These are phyloP conservation scores for Cercospora berteroae DNA, from an alignment of 2,329 filamentous ascomycete species.

Conservation along the genomic window DNA sequence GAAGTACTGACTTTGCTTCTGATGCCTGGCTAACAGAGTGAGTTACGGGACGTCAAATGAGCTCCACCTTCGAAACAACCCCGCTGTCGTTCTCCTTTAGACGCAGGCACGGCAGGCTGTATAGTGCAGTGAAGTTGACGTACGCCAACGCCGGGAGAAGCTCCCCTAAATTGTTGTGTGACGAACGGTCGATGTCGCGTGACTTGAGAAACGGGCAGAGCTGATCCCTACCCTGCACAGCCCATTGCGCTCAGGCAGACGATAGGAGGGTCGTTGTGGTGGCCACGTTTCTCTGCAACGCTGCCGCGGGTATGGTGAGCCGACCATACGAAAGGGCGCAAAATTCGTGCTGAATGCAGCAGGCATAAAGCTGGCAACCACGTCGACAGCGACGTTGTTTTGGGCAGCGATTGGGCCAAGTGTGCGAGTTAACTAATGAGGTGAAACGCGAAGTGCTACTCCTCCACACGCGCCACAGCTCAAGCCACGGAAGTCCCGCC, in stretches of 20 bases:
- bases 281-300: conserved; percentile 2
- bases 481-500: neutral
- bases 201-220: neutral
- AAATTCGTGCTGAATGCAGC: neutral
- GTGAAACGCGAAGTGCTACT: neutral
- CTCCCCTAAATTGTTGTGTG: neutral
- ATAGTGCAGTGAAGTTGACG: neutral
- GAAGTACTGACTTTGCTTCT: neutral
- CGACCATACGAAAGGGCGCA: neutral
- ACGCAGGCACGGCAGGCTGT: neutral
- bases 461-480: conserved; percentile 1
- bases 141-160: neutral
- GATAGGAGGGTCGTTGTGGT: neutral
- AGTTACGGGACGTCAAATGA: neutral
- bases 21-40: neutral
- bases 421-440: neutral
- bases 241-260: neutral
- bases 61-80: neutral
- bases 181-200: neutral
- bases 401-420: neutral
- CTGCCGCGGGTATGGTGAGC: neutral
- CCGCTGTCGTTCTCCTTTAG: neutral
- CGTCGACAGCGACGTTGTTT: neutral
- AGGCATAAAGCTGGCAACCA: neutral
- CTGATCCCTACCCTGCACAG: neutral